Percentiles rank a stretch among this genome's conserved stretches.
phyloP scores from a whole-genome alignment of 2,329 filamentous ascomycete genomes.

The Fusarium succisae region DNA sequence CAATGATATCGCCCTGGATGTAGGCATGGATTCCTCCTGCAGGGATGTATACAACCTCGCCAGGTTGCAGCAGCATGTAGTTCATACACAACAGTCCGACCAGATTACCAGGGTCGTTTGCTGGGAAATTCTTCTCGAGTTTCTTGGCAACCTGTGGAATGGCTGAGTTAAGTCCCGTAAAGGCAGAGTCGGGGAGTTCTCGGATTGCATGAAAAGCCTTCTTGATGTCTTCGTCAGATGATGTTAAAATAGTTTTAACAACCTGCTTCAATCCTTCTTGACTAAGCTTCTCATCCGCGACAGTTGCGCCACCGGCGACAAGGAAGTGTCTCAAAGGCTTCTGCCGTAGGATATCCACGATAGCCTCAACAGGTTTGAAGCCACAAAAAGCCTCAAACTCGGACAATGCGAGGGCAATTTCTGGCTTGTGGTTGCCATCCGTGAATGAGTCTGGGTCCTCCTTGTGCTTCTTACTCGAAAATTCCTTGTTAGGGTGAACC shows the following conservation, averaged over 20 bases:
- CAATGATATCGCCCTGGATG: constrained; percentile 76
- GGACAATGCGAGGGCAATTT: constrained; percentile 77
- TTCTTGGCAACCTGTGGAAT: constrained; percentile 72
- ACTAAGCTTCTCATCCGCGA: constrained; percentile 53
- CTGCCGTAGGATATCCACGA: constrained; percentile 67
- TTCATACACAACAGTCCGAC: constrained; percentile 81
- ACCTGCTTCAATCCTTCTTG: constrained; percentile 61
- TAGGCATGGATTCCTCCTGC: constrained; percentile 81
- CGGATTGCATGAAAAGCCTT: constrained; percentile 31
- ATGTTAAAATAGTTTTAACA: constrained; percentile 62
- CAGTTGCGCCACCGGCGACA: constrained; percentile 22
- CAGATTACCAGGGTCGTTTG: constrained; percentile 71
- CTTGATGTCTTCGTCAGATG: constrained; percentile 53
- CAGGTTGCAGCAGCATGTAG: constrained; percentile 71
- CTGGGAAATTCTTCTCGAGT: constrained; percentile 70
- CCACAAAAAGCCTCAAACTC: constrained; percentile 81
- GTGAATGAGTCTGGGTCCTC: constrained; percentile 72
- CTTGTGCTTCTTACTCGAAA: constrained; percentile 71
- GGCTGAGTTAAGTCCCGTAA: constrained; percentile 59
- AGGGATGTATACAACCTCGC: constrained; percentile 75
- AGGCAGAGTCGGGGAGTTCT: constrained; percentile 57
- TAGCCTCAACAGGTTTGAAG: constrained; percentile 72
- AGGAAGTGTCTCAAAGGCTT: constrained; percentile 38
- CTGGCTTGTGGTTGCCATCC: constrained; percentile 81
- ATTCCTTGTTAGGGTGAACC: constrained; percentile 76